phyloP scores from a whole-genome alignment of 2,329 filamentous ascomycete genomes.

The Paecilomyces formosus region DNA sequence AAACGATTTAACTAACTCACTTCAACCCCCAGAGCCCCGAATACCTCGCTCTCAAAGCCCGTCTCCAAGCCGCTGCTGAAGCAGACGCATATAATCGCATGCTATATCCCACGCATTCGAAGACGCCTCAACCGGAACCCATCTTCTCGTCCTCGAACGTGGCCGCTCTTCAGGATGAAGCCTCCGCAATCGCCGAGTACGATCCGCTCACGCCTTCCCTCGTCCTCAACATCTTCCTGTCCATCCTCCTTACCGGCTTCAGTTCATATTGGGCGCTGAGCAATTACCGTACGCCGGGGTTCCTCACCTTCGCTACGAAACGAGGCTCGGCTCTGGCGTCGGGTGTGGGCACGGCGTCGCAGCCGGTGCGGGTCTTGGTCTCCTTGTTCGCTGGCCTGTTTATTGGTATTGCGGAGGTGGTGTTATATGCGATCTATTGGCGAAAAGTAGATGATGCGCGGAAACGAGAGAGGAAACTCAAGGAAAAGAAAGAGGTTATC shows the following conservation, averaged over 20 bases:
- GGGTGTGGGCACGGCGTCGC: constrained; percentile 13
- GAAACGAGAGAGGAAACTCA: constrained; percentile 27
- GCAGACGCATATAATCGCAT: constrained; percentile 74
- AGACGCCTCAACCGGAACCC: constrained; percentile 24
- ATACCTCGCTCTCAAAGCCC: constrained; percentile 81
- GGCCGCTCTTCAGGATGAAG: constrained; percentile 38
- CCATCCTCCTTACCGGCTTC: constrained; percentile 61
- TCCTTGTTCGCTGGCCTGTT: constrained; percentile 32
- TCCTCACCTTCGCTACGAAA: constrained; percentile 12
- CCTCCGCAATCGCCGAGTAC: constrained; percentile 19
- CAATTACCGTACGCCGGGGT: constrained; percentile 27
- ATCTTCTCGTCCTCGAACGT: constrained; percentile 47
- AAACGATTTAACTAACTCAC: no score
- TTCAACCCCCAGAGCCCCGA: constrained; percentile 55
- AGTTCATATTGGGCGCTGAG: constrained; percentile 38
- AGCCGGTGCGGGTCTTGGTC: constrained; percentile 32
- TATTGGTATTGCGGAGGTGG: constrained; percentile 40
- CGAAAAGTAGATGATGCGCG: constrained; percentile 34
- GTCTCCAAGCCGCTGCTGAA: constrained; percentile 76
- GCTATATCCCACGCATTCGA: constrained; percentile 53
- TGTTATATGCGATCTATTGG: constrained; percentile 41
- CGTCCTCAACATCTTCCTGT: constrained; percentile 84
- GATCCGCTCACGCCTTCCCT: constrained; percentile 45
- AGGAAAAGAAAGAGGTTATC: constrained; percentile 32
- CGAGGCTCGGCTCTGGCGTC: constrained; percentile 7